phyloP scores from a whole-genome alignment of 129 eudicot species.

The Flaveria brownii region DNA sequence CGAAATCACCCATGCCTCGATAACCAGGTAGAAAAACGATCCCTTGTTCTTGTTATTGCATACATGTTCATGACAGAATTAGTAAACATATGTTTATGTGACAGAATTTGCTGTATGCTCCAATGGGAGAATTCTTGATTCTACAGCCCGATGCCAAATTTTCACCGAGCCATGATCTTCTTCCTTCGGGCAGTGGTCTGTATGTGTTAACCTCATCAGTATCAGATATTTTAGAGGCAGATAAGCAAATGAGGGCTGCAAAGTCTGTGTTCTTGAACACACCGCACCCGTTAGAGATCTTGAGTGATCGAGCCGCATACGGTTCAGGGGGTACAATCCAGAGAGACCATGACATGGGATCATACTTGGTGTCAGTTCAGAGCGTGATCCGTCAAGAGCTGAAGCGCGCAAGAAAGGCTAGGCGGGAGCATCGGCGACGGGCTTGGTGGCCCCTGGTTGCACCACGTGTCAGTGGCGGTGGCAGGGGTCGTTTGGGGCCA shows the following conservation, averaged over 20 bases:
- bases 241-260: slow-evolving; percentile 66
- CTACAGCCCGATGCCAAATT: slow-evolving; percentile 78
- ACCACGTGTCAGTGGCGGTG: slow-evolving; percentile 32
- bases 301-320: slow-evolving; percentile 81
- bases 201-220: slow-evolving; percentile 49
- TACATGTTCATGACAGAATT: background rate
- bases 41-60: background rate
- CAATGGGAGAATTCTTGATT: slow-evolving; percentile 88
- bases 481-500: slow-evolving; percentile 23
- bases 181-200: slow-evolving; percentile 84
- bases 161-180: slow-evolving; percentile 81
- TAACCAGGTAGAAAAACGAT: slow-evolving; percentile 49
- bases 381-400: slow-evolving; percentile 77
- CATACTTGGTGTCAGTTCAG: slow-evolving; percentile 65
- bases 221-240: slow-evolving; percentile 49
- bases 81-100: slow-evolving; percentile 1
- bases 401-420: slow-evolving; percentile 50
- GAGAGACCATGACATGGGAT: slow-evolving; percentile 82
- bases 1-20: slow-evolving; percentile 78
- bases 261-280: slow-evolving; percentile 62
- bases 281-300: slow-evolving; percentile 91
- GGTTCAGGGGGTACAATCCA: slow-evolving; percentile 71
- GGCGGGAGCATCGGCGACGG: slow-evolving; percentile 51
- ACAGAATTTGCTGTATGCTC: slow-evolving; percentile 73
- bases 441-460: slow-evolving; percentile 79